Percentiles rank a stretch among this genome's conserved stretches.
These are phyloP conservation scores for Rosa multiflora DNA, from an alignment of 306 rosid species.

Conservation along the genomic window DNA sequence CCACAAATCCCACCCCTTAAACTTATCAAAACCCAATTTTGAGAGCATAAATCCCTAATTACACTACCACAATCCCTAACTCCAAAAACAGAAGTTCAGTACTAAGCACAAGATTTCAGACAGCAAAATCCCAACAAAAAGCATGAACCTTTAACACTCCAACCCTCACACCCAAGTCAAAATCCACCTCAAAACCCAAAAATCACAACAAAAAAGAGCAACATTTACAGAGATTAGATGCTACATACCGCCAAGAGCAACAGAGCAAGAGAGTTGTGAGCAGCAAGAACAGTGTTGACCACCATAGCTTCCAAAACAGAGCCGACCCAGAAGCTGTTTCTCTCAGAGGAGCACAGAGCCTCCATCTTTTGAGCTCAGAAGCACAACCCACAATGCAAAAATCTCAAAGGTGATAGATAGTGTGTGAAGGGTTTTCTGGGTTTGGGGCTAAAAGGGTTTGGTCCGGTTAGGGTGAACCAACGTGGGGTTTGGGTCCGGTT, in stretches of 20 bases:
- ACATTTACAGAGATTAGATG: background rate
- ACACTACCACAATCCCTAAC: background rate
- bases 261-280: conserved; percentile 50
- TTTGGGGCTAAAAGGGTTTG: conserved; percentile 32
- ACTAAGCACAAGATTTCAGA: background rate
- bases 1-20: background rate
- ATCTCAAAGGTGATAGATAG: background rate
- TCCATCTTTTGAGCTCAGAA: conserved; percentile 46
- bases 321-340: conserved; percentile 23
- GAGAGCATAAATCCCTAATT: background rate
- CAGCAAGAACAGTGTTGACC: conserved; percentile 40
- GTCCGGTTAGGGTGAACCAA: conserved; percentile 53
- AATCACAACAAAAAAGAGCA: conserved; percentile 2
- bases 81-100: background rate
- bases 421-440: conserved; percentile 25
- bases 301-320: conserved; percentile 45
- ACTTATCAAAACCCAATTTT: background rate
- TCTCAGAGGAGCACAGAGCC: conserved; percentile 26
- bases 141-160: conserved; percentile 2
- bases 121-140: background rate
- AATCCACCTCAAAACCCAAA: background rate
- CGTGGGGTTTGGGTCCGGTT: conserved; percentile 40
- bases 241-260: conserved; percentile 48
- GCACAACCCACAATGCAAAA: background rate
- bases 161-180: background rate